Conservation (phyloP, 345 rosid species). For the Atalantia buxifolia region DNA sequence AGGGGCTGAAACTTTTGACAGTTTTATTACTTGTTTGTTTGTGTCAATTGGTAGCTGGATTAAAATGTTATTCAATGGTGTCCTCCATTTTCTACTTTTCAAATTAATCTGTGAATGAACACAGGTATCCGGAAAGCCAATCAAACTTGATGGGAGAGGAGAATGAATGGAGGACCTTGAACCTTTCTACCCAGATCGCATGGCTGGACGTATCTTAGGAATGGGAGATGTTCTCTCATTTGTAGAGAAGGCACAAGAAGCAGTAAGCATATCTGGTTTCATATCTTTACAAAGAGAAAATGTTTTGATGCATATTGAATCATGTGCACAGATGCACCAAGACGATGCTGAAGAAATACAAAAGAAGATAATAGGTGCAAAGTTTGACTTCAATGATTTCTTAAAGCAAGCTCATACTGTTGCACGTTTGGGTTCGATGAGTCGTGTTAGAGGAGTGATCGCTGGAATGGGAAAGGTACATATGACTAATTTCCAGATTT, state of each 20-base stretch:
- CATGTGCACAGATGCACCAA: slow-evolving; percentile 65
- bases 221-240: slow-evolving; percentile 99
- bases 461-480: too few species aligned
- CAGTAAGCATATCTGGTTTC: slow-evolving; percentile 44
- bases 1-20: background rate
- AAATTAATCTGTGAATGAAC: slow-evolving; percentile 12
- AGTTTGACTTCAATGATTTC: too few species aligned
- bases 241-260: slow-evolving; percentile 99
- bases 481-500: slow-evolving; percentile 48
- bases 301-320: slow-evolving; percentile 7
- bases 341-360: slow-evolving; percentile 98
- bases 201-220: slow-evolving; percentile 97
- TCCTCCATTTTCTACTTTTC: background rate
- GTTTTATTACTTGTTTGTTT: background rate
- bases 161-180: slow-evolving; percentile 98
- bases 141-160: slow-evolving; percentile 96
- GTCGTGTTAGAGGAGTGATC: too few species aligned
- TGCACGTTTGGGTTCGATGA: too few species aligned
- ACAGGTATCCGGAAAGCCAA: slow-evolving; percentile 96
- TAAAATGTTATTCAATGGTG: background rate
- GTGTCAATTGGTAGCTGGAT: slow-evolving; percentile 3
- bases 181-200: slow-evolving; percentile 94
- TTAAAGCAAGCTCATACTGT: too few species aligned
- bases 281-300: slow-evolving; percentile 1
- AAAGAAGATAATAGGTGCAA: slow-evolving; percentile 96